phyloP scores from a whole-genome alignment of 768 basidiomycete species.

The Mrakia frigida region DNA sequence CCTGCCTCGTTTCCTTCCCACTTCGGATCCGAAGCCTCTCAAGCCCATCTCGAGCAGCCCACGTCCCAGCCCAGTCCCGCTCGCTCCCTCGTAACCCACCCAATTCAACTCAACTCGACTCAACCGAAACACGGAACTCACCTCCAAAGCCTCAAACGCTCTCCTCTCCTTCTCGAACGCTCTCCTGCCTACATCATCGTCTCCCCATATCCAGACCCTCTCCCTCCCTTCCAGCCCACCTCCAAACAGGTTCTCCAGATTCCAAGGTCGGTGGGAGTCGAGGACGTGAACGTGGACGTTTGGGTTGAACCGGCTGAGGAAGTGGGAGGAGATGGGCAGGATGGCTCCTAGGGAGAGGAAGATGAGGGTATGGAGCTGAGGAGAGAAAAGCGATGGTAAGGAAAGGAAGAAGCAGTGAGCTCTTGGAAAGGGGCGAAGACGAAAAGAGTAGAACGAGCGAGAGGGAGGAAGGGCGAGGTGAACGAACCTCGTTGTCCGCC shows the following conservation, averaged over 20 bases:
- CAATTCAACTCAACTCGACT: not conserved
- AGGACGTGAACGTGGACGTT: conserved; percentile 79
- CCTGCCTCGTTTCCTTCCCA: not conserved
- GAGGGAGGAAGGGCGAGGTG: conserved; percentile 10
- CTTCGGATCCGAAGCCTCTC: not conserved
- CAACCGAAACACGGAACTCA: conserved; percentile 43
- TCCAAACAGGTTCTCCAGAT: conserved; percentile 76
- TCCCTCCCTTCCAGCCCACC: conserved; percentile 40
- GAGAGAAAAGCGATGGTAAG: not conserved
- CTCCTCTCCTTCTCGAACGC: conserved; percentile 64
- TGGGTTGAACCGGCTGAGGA: conserved; percentile 41
- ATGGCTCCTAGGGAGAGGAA: conserved; percentile 88
- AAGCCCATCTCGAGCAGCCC: not conserved
- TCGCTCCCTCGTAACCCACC: not conserved
- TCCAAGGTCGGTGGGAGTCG: conserved; percentile 86
- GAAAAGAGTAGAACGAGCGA: conserved; percentile 12
- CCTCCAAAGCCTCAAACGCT: conserved; percentile 79
- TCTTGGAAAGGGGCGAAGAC: conserved; percentile 1
- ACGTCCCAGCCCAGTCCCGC: not conserved
- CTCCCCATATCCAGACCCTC: conserved; percentile 86
- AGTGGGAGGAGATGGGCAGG: conserved; percentile 66
- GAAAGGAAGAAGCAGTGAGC: conserved; percentile 7
- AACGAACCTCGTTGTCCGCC: conserved; percentile 60
- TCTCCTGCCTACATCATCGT: conserved; percentile 50
- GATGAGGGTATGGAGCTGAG: conserved; percentile 66